Base-by-base conservation (phyloP, 345 rosid genomes). In the Salix brachista region DNA sequence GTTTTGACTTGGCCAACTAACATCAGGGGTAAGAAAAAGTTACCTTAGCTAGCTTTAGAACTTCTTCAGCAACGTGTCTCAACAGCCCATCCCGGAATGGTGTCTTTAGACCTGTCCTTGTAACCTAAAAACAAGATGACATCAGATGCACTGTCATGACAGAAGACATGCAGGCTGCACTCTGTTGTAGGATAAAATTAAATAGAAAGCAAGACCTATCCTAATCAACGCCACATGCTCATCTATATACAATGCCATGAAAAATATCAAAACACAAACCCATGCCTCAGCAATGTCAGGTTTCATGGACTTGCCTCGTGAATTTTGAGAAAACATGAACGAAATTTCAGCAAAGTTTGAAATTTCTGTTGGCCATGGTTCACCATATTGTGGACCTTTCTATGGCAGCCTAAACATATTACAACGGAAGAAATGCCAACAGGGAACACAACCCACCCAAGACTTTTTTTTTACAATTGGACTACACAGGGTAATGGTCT, bases 1-100 rank as follows among this genome's bases (percentile, higher is more conserved):
- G 10, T 13, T 10, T 58, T 58, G 25, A 58, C 28, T 58, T 1
- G 10, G 26, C 14, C 28, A 58, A n/a, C 28, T n/a, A n/a, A 11
- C 28, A 56, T 56, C 9, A n/a, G 14, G 23, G 23, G 11, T 0
- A 8, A n/a, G 23, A 1, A 2, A 7, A 9, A 75, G 77, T 78
- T 80, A 91, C 98, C 97, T 91, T 90, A 30, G 98, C 97, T 78
- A 89, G 81, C 82, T 91, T 87, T 50, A 96, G 52, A 79, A 96
- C 91, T 80, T 93, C 93, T 89, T 92, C 94, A 30, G 96, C 97
- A 52, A 96, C 86, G 75, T 92, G 92, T 89, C 77, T 87, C 77
- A 92, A 78, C 58, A 82, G 83, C 72, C 97, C 97, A 87, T 90
- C 97, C 71, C 97, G 90, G 76, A 95, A 96, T 25, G 98, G 97